Percentiles rank a stretch among this genome's conserved stretches.
Evolutionary conservation across 192 early-diverging fungal species (phyloP).

Genomic region (Haplosporangium gracile): DNA sequence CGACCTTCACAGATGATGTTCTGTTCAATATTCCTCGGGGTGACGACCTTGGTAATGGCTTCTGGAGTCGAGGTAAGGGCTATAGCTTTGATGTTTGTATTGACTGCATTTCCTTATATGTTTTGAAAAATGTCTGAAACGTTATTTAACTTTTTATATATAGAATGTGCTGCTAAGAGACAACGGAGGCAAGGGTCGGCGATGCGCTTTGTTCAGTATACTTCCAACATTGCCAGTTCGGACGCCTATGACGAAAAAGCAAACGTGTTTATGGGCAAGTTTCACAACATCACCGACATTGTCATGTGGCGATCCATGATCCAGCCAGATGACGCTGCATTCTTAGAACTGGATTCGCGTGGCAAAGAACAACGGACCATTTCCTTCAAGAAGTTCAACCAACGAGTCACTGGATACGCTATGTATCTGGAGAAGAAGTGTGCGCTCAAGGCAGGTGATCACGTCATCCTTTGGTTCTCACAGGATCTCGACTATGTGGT

Average conservation of each 20-base stretch:
- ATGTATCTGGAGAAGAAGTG: constrained; percentile 71
- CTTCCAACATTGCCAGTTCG: constrained; percentile 28
- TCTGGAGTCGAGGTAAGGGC: constrained; percentile 59
- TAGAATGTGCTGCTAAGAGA: constrained; percentile 43
- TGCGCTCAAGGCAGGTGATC: constrained; percentile 64
- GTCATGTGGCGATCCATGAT: constrained; percentile 75
- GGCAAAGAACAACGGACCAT: constrained; percentile 66
- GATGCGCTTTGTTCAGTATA: constrained; percentile 41
- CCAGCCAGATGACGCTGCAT: constrained; percentile 73
- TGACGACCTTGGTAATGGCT: constrained; percentile 48
- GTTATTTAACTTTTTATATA: neutral
- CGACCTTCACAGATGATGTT: constrained; percentile 69
- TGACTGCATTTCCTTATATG: neutral
- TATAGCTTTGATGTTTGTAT: neutral
- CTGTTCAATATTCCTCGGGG: constrained; percentile 70
- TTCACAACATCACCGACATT: constrained; percentile 76
- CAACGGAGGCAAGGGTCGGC: constrained; percentile 32
- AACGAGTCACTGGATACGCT: constrained; percentile 71
- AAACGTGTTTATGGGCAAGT: constrained; percentile 69
- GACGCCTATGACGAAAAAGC: constrained; percentile 72
- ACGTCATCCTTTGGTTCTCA: constrained; percentile 70
- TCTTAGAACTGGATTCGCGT: constrained; percentile 64
- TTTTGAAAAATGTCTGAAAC: neutral
- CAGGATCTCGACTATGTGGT: constrained; percentile 73
- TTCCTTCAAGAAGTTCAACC: constrained; percentile 75